Conservation (phyloP, 768 basidiomycete genomes). For the Lactarius tabidus region DNA sequence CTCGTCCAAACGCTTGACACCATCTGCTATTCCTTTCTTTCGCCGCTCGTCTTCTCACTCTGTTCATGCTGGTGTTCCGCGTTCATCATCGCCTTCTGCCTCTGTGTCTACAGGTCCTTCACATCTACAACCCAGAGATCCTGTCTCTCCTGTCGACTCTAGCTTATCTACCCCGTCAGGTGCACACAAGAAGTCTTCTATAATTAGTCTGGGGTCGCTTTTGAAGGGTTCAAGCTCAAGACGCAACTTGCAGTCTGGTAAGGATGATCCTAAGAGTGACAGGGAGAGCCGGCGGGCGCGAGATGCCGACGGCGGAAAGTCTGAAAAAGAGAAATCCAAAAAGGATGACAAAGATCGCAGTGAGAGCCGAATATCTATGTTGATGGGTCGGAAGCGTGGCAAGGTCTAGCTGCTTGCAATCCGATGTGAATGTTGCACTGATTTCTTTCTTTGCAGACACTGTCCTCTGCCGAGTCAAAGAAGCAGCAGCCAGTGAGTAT, state of each 20-base stretch:
- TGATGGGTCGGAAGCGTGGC: constrained; percentile 87
- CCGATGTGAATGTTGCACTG: constrained; percentile 9
- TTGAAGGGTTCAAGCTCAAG: constrained; percentile 81
- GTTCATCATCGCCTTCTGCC: constrained; percentile 46
- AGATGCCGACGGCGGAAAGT: constrained; percentile 49
- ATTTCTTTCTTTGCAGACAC: constrained; percentile 48
- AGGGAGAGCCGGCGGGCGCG: constrained; percentile 50
- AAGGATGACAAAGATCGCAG: constrained; percentile 82
- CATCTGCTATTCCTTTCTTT: constrained; percentile 93
- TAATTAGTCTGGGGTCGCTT: constrained; percentile 77
- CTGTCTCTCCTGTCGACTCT: constrained; percentile 52
- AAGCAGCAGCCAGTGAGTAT: constrained; percentile 67
- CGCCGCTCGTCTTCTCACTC: constrained; percentile 87
- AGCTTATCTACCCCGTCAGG: constrained; percentile 50
- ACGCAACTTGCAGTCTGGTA: constrained; percentile 68
- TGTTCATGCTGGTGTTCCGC: constrained; percentile 50
- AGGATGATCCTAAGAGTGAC: constrained; percentile 41
- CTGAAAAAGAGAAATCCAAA: constrained; percentile 53
- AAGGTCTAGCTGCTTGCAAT: constrained; percentile 54
- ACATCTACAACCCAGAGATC: constrained; percentile 41
- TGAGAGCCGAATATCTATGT: constrained; percentile 81
- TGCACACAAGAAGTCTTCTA: constrained; percentile 74
- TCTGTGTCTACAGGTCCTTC: constrained; percentile 39
- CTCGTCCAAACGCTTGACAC: constrained; percentile 79
- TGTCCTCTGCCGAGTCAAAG: constrained; percentile 78